phyloP scores from a whole-genome alignment of 2,329 filamentous ascomycete species.

The Xylaria sp. region DNA sequence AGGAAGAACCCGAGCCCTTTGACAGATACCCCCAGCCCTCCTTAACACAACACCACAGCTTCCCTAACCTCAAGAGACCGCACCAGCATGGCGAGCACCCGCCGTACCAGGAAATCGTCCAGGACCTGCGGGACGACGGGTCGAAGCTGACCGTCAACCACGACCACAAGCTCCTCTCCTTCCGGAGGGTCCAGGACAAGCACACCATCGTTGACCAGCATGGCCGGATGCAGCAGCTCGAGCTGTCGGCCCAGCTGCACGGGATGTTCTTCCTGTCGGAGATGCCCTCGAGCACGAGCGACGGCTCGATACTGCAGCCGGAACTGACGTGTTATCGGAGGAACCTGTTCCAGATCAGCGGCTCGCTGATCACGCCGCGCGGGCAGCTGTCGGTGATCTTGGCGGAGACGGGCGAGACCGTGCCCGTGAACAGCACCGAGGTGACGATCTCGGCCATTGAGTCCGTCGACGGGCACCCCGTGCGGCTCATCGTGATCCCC shows the following conservation, averaged over 20 bases:
- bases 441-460: slow-evolving; percentile 90
- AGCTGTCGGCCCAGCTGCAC: slow-evolving; percentile 73
- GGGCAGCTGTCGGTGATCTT: slow-evolving; percentile 74
- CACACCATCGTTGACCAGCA: slow-evolving; percentile 62
- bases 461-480: slow-evolving; percentile 87
- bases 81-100: slow-evolving; percentile 59
- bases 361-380: slow-evolving; percentile 79
- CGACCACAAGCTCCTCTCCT: slow-evolving; percentile 63
- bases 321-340: slow-evolving; percentile 95
- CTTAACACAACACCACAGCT: slow-evolving; percentile 54
- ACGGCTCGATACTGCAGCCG: slow-evolving; percentile 64
- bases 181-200: slow-evolving; percentile 61
- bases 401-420: slow-evolving; percentile 80
- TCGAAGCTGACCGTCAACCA: slow-evolving; percentile 61
- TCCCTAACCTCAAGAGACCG: slow-evolving; percentile 58
- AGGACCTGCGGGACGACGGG: slow-evolving; percentile 61
- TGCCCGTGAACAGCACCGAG: slow-evolving; percentile 81
- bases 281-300: slow-evolving; percentile 65
- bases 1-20: slow-evolving; percentile 58
- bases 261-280: slow-evolving; percentile 90
- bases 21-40: slow-evolving; percentile 54
- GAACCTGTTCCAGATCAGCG: slow-evolving; percentile 95
- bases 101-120: slow-evolving; percentile 63
- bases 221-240: slow-evolving; percentile 63
- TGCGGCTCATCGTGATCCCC: slow-evolving; percentile 93